These are phyloP conservation scores for Lepraria neglecta DNA, from an alignment of 495 filamentous ascomycete genomes.

Conservation along the genomic window DNA sequence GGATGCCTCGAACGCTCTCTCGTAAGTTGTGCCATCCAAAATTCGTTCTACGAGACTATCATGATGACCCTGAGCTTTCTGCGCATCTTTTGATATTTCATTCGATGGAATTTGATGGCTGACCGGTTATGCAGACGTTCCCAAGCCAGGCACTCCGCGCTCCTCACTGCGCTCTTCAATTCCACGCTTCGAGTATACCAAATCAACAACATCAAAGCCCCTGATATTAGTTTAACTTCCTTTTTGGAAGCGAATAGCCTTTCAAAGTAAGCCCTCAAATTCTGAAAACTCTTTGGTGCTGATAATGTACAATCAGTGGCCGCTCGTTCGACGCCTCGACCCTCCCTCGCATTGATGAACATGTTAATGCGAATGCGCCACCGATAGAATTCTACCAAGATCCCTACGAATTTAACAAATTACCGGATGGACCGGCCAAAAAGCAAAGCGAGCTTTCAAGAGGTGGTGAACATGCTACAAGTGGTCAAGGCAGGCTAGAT, in stretches of 20 bases:
- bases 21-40: not conserved
- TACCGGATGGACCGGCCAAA: not conserved
- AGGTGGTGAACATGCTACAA: not conserved
- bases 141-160: slow-evolving; percentile 72
- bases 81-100: slow-evolving; percentile 20
- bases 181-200: slow-evolving; percentile 43
- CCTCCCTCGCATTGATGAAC: slow-evolving; percentile 46
- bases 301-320: slow-evolving; percentile 46
- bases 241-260: slow-evolving; percentile 74
- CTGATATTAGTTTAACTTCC: slow-evolving; percentile 48
- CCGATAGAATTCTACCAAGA: slow-evolving; percentile 3
- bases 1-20: slow-evolving; percentile 15
- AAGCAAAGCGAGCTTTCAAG: not conserved
- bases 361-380: slow-evolving; percentile 12
- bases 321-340: slow-evolving; percentile 64
- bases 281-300: slow-evolving; percentile 29
- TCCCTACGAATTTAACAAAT: not conserved
- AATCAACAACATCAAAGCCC: slow-evolving; percentile 36
- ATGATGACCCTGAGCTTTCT: not conserved
- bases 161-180: slow-evolving; percentile 72
- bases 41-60: not conserved
- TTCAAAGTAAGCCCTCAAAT: slow-evolving; percentile 54
- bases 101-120: slow-evolving; percentile 22
- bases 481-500: not conserved
- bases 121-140: slow-evolving; percentile 53